A percentile compares a stretch with the other conserved stretches of the same genome.
phyloP scores from a whole-genome alignment of 2,329 filamentous ascomycete genomes.

The Cladosporium cucumerinum region DNA sequence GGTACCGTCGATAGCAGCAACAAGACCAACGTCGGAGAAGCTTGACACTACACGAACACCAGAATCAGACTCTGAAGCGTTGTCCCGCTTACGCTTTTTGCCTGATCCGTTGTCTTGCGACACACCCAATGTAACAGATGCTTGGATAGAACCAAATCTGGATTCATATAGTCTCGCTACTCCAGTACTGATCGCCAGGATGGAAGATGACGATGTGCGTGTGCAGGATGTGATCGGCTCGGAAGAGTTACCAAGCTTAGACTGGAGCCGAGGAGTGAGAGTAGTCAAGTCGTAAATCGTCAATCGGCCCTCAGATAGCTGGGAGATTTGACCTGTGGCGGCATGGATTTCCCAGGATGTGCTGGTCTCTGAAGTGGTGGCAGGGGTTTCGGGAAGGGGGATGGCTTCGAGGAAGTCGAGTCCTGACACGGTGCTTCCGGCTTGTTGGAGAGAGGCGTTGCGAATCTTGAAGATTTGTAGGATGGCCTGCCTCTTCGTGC shows the following conservation, averaged over 20 bases:
- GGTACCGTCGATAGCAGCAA: conserved; percentile 61
- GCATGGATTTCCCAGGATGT: conserved; percentile 44
- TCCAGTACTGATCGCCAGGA: conserved; percentile 58
- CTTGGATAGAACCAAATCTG: conserved; percentile 56
- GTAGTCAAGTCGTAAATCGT: conserved; percentile 62
- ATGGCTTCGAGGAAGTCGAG: conserved; percentile 15
- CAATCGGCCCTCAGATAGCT: conserved; percentile 54
- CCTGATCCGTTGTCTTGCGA: neutral
- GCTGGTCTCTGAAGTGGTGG: neutral
- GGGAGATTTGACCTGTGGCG: conserved; percentile 61
- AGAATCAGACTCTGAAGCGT: conserved; percentile 16
- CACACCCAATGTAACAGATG: conserved; percentile 32
- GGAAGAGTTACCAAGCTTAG: conserved; percentile 42
- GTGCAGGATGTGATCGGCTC: conserved; percentile 59
- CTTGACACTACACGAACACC: conserved; percentile 42
- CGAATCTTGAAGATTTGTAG: conserved; percentile 11
- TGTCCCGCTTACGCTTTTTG: conserved; percentile 20
- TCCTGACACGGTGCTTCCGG: conserved; percentile 14
- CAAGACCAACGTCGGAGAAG: conserved; percentile 64
- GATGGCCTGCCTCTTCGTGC: conserved; percentile 4
- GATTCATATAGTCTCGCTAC: conserved; percentile 65
- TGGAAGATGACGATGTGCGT: conserved; percentile 62
- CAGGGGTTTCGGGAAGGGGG: conserved; percentile 1
- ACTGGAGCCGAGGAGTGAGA: conserved; percentile 59
- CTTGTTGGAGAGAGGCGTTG: conserved; percentile 35